Evolutionary conservation across 208 protist species (phyloP), one percentile per base, ranked within the genome.

Genomic region (Leptomonas seymouri): DNA sequence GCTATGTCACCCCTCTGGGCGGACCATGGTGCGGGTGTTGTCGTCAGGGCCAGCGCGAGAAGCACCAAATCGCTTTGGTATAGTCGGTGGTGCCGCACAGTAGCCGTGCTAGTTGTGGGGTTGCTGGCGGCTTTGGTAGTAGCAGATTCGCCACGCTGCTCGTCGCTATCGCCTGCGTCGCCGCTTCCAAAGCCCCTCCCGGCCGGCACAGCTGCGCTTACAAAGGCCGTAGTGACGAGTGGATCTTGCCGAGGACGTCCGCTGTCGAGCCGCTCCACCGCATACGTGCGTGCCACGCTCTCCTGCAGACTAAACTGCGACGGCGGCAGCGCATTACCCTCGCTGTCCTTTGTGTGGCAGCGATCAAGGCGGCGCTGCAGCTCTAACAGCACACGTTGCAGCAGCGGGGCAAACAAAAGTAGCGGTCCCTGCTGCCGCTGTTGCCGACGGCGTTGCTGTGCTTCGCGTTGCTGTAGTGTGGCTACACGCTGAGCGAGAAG

Each of bases 1-100:
- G 27, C 28, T 39, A 39, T 39, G 34, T 3, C 42, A 8, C 23
- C 14, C 34, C 12, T 44, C 4, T 44, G 49, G 27, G n/a, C 50
- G 21, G 50, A 45, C 46, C 25, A 39, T 36, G 53, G 64, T 31
- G 39, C 73, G 50, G 58, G 67, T 25, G 69, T 78, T 31, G 71
- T 67, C 7, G 86, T 87, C 28, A 93, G 62, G 7, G 84, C 80
- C 41, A 95, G 74, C 21, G 90, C 73, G 30, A 95, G 67, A 30
- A 95, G 81, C n/a, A 89, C 79, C 34, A 95, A 64, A 54, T 95
- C 90, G 68, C 87, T 93, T 66, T 95, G 90, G 57, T 87, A 95
- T 9, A 95, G 42, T 3, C 72, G 63, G 25, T 90, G 90, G 54
- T 88, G 76, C 9, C 82, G 81, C 23, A 81, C 42, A 1, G 46